A percentile compares a stretch with the other conserved stretches of the same genome.
Conservation (phyloP, 208 protist species). For the Leishmania aethiopica region DNA sequence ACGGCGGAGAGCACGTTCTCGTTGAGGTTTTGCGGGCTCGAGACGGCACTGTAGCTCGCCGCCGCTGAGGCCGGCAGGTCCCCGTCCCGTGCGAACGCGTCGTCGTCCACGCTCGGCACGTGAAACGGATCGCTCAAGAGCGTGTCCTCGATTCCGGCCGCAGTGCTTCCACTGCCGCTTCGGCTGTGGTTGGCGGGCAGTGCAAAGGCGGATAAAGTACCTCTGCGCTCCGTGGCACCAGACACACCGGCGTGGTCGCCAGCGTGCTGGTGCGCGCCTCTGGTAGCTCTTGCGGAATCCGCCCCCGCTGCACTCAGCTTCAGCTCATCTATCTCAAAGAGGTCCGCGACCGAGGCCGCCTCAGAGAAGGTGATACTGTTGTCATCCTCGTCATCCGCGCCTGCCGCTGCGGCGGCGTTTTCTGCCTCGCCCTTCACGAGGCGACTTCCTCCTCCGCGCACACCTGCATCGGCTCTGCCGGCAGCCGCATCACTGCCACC, state of each 20-base stretch:
- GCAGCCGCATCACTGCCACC: not conserved
- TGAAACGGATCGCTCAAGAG: constrained; percentile 31
- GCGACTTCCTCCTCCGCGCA: not conserved
- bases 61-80: constrained; percentile 17
- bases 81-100: constrained; percentile 34
- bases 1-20: constrained; percentile 67
- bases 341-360: constrained; percentile 11
- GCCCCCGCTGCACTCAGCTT: not conserved
- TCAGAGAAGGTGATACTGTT: constrained; percentile 29
- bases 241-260: not conserved
- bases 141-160: not conserved
- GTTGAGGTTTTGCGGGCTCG: constrained; percentile 16
- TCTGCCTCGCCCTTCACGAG: not conserved
- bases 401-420: not conserved
- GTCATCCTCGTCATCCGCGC: constrained; percentile 9
- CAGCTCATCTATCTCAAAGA: constrained; percentile 11
- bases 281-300: not conserved
- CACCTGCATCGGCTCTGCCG: not conserved
- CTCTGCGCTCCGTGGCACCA: not conserved
- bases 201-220: not conserved
- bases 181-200: not conserved
- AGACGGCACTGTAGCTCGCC: not conserved
- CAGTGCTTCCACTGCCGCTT: not conserved
- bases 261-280: not conserved
- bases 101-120: constrained; percentile 39